phyloP scores from a whole-genome alignment of 257 asterid genomes.

The Plectranthus barbatus region DNA sequence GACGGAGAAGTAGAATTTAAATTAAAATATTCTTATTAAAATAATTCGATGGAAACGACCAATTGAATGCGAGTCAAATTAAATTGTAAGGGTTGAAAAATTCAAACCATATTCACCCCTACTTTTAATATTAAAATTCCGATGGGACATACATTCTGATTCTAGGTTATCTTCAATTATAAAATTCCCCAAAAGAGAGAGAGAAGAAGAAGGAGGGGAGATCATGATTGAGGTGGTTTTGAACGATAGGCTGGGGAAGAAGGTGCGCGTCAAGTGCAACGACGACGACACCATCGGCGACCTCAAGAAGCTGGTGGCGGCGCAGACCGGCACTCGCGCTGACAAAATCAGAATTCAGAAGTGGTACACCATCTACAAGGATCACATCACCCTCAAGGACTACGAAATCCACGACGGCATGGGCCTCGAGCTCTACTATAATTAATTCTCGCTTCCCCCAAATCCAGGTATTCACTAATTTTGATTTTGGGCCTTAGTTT shows the following conservation, averaged over 20 bases:
- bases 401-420: constrained; percentile 83
- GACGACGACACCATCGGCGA: constrained; percentile 89
- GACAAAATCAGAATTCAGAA: constrained; percentile 78
- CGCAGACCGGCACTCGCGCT: constrained; percentile 78
- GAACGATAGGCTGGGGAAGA: constrained; percentile 82
- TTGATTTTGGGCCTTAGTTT: neutral
- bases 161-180: neutral
- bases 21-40: no score
- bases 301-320: constrained; percentile 81
- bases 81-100: no score
- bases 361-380: constrained; percentile 78
- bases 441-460: constrained; percentile 9
- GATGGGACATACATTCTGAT: no score
- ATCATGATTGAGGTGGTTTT: constrained; percentile 69
- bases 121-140: no score
- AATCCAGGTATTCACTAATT: neutral
- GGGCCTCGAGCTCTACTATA: constrained; percentile 90
- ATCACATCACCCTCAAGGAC: constrained; percentile 69
- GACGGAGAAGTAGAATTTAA: no score
- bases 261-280: constrained; percentile 87
- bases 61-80: no score
- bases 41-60: no score
- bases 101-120: no score
- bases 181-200: neutral
- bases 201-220: neutral